Conservation (phyloP, 169 alveolate species). For the Cryptosporidium sp. region DNA sequence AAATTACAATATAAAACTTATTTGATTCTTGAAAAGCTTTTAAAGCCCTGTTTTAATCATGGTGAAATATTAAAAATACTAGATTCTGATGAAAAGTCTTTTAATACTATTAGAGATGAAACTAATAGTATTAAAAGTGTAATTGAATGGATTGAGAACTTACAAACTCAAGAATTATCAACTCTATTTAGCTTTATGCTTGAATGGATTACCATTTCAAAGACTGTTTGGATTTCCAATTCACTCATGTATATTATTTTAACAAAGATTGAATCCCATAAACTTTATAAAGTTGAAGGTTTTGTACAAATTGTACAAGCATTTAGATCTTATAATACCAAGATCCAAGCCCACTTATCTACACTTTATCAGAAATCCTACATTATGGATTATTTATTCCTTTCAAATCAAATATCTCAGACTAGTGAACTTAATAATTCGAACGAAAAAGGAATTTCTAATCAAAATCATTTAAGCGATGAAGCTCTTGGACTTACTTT, state of each 20-base stretch:
- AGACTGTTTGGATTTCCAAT: constrained; percentile 62
- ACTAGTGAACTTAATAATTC: background rate
- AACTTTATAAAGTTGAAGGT: constrained; percentile 55
- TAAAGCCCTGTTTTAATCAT: constrained; percentile 16
- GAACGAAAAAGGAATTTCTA: background rate
- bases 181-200: constrained; percentile 30
- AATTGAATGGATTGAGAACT: constrained; percentile 26
- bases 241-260: constrained; percentile 49
- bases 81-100: background rate
- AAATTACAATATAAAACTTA: constrained; percentile 55
- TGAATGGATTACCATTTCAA: constrained; percentile 70
- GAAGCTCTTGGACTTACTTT: constrained; percentile 32
- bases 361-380: constrained; percentile 48
- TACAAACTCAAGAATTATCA: constrained; percentile 5
- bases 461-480: background rate
- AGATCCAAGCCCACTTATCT: constrained; percentile 25
- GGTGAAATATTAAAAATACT: background rate
- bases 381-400: constrained; percentile 50
- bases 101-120: background rate
- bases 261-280: constrained; percentile 8
- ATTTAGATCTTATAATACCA: constrained; percentile 59
- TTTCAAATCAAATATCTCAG: constrained; percentile 27
- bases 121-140: background rate
- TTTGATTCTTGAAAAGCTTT: constrained; percentile 48
- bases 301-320: constrained; percentile 44